Evolutionary conservation across 2,329 filamentous ascomycete genomes (phyloP).

Genomic region (Pseudogymnoascus sp.): DNA sequence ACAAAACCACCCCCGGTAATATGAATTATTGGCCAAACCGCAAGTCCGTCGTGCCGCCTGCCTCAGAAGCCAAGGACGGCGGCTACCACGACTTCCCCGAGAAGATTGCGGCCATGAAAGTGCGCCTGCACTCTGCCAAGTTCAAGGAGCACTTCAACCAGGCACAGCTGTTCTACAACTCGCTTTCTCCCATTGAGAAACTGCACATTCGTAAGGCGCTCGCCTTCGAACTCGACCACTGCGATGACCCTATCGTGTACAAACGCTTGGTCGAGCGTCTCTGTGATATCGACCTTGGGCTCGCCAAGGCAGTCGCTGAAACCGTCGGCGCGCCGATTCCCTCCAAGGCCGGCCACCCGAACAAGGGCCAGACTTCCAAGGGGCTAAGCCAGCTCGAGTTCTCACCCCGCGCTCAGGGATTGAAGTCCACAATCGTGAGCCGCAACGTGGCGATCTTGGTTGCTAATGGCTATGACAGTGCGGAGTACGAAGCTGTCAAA

Average conservation of each 20-base stretch:
- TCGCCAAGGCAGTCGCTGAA: slow-evolving; percentile 61
- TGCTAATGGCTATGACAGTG: slow-evolving; percentile 65
- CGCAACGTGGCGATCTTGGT: slow-evolving; percentile 69
- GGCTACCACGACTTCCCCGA: slow-evolving; percentile 61
- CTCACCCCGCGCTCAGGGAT: slow-evolving; percentile 37
- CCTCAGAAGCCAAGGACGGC: slow-evolving; percentile 48
- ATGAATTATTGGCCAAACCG: slow-evolving; percentile 79
- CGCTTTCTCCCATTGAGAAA: slow-evolving; percentile 59
- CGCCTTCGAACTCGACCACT: slow-evolving; percentile 70
- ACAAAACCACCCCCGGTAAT: slow-evolving; percentile 64
- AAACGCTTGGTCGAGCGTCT: slow-evolving; percentile 60
- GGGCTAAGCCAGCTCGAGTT: slow-evolving; percentile 63
- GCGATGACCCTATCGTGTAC: slow-evolving; percentile 71
- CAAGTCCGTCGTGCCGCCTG: slow-evolving; percentile 54
- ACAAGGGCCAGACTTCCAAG: slow-evolving; percentile 61
- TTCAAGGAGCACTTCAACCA: slow-evolving; percentile 73
- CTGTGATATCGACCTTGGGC: slow-evolving; percentile 61
- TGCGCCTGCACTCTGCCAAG: slow-evolving; percentile 59
- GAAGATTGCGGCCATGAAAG: slow-evolving; percentile 62
- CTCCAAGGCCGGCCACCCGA: slow-evolving; percentile 42
- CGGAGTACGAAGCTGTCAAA: slow-evolving; percentile 58
- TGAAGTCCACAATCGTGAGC: slow-evolving; percentile 56
- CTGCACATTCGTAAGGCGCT: slow-evolving; percentile 52
- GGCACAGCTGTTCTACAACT: slow-evolving; percentile 79
- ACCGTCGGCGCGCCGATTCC: slow-evolving; percentile 60